phyloP scores from a whole-genome alignment of 495 filamentous ascomycete species.

The Aspergillus asperescens region DNA sequence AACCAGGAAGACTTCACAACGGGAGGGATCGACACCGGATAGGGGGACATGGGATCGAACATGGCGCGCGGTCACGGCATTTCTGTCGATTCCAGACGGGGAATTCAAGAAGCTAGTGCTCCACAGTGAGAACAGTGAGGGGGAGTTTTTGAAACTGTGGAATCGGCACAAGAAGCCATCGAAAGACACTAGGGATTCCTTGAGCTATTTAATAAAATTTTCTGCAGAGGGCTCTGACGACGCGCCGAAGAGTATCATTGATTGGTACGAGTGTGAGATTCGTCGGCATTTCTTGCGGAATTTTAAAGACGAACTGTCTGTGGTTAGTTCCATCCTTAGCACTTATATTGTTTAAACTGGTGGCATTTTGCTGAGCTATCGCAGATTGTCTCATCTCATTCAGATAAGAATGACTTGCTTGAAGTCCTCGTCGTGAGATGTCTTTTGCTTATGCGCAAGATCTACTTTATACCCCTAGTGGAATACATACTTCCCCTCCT shows the following conservation, averaged over 20 bases:
- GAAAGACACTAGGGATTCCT: conserved; percentile 30
- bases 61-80: conserved; percentile 62
- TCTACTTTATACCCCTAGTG: conserved; percentile 45
- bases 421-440: conserved; percentile 33
- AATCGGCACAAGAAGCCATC: conserved; percentile 31
- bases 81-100: conserved; percentile 50
- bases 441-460: conserved; percentile 39
- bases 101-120: conserved; percentile 26
- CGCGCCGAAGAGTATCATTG: conserved; percentile 28
- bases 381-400: not conserved
- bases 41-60: conserved; percentile 61
- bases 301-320: conserved; percentile 31
- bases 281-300: conserved; percentile 47
- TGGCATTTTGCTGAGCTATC: not conserved
- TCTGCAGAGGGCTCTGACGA: conserved; percentile 9
- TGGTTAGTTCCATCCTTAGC: conserved; percentile 26
- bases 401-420: conserved; percentile 9
- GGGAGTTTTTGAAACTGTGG: conserved; percentile 26
- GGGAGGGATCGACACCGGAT: conserved; percentile 30
- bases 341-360: not conserved
- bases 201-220: conserved; percentile 38
- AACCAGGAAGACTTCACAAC: not conserved
- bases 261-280: conserved; percentile 52
- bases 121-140: conserved; percentile 24
- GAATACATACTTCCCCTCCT: conserved; percentile 37